phyloP scores from a whole-genome alignment of 139 green algal species.

The Volvox africanus region DNA sequence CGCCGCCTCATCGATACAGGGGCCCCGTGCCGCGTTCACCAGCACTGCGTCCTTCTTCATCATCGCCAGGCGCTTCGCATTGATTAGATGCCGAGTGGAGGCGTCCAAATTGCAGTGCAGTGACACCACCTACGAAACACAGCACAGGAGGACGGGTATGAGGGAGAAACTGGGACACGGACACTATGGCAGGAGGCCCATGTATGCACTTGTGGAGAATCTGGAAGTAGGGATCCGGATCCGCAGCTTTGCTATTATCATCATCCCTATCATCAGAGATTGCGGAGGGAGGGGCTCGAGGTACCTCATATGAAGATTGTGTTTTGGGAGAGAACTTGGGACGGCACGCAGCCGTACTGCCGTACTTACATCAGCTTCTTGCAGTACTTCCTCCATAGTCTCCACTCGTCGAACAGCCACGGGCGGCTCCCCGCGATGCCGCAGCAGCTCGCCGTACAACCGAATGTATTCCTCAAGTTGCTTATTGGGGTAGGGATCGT shows the following conservation, averaged over 20 bases:
- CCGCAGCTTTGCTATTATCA: too few relatives aligned
- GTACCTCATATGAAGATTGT: too few relatives aligned
- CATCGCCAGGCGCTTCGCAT: constrained; percentile 87
- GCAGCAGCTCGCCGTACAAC: constrained; percentile 88
- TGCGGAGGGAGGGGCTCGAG: too few relatives aligned
- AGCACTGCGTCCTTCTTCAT: constrained; percentile 97
- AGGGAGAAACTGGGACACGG: not conserved
- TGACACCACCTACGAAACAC: constrained; percentile 76
- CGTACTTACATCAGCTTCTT: constrained; percentile 83
- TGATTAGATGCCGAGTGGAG: constrained; percentile 95
- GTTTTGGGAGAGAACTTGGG: too few relatives aligned
- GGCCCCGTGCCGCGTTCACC: constrained; percentile 94
- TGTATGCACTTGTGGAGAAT: too few relatives aligned
- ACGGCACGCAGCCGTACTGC: not conserved
- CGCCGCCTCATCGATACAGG: constrained; percentile 93
- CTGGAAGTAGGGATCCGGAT: too few relatives aligned
- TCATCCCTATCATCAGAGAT: too few relatives aligned
- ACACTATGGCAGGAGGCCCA: too few relatives aligned
- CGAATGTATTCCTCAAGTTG: constrained; percentile 81
- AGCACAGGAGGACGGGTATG: not conserved
- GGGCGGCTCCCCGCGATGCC: constrained; percentile 77
- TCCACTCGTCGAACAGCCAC: constrained; percentile 81
- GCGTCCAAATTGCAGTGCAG: constrained; percentile 96
- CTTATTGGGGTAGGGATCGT: constrained; percentile 94
- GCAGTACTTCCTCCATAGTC: constrained; percentile 94